Conservation (phyloP, 2,329 filamentous ascomycete genomes). For the Herpotrichia juniperi region DNA sequence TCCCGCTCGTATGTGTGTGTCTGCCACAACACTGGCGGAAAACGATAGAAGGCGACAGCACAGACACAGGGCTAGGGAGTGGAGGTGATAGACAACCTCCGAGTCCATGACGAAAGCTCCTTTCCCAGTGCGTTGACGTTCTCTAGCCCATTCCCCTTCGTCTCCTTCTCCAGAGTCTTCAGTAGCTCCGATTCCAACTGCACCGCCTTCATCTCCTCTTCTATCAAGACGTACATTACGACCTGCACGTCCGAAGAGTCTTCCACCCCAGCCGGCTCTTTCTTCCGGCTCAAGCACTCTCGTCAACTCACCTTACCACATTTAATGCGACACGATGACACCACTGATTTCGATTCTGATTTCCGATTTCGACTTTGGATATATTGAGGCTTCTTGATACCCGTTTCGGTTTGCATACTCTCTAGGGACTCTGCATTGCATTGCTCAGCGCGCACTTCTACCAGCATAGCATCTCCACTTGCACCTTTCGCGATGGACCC, state of each 20-base stretch:
- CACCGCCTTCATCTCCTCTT: not conserved
- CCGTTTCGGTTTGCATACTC: slow-evolving; percentile 24
- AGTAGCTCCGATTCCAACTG: slow-evolving; percentile 8
- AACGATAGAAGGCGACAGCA: slow-evolving; percentile 85
- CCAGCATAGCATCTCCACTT: slow-evolving; percentile 17
- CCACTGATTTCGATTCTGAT: slow-evolving; percentile 26
- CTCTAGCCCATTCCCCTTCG: slow-evolving; percentile 26
- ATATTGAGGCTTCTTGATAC: slow-evolving; percentile 32
- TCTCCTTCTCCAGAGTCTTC: slow-evolving; percentile 21
- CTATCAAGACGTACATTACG: slow-evolving; percentile 16
- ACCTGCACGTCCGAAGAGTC: slow-evolving; percentile 22
- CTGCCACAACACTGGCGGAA: slow-evolving; percentile 95
- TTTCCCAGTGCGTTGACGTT: slow-evolving; percentile 29
- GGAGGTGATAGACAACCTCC: slow-evolving; percentile 42
- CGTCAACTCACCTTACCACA: slow-evolving; percentile 28
- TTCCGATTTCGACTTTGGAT: slow-evolving; percentile 18
- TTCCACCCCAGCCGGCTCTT: slow-evolving; percentile 11
- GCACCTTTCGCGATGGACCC: not conserved
- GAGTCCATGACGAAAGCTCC: slow-evolving; percentile 29
- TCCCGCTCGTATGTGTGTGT: slow-evolving; percentile 95
- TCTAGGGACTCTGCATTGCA: slow-evolving; percentile 21
- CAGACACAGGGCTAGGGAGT: slow-evolving; percentile 35
- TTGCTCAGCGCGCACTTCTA: slow-evolving; percentile 19
- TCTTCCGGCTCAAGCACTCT: slow-evolving; percentile 40
- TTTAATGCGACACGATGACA: slow-evolving; percentile 42